A percentile compares a stretch with the other conserved stretches of the same genome.
Evolutionary conservation across 2,329 filamentous ascomycete genomes (phyloP).

Genomic region (Fusarium irregulare): DNA sequence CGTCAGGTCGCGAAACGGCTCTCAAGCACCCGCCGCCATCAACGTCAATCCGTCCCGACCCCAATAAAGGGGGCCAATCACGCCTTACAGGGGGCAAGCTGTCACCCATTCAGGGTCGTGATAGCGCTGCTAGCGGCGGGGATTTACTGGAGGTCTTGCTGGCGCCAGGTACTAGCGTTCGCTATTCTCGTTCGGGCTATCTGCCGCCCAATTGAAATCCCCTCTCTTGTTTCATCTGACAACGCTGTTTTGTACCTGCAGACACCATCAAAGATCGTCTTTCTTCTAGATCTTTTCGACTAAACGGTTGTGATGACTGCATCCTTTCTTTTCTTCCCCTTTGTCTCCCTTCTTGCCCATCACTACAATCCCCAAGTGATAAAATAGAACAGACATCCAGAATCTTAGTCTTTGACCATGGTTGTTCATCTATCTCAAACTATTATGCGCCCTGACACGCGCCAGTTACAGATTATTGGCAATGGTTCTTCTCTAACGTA

Average conservation of each 20-base stretch:
- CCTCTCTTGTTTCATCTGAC: slow-evolving; percentile 37
- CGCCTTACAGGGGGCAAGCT: slow-evolving; percentile 5
- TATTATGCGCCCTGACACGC: neutral
- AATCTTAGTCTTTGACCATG: neutral
- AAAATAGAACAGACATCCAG: neutral
- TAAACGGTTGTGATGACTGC: neutral
- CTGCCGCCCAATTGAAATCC: slow-evolving; percentile 25
- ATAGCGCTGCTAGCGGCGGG: slow-evolving; percentile 28
- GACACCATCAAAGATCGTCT: slow-evolving; percentile 9
- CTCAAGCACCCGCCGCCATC: slow-evolving; percentile 17
- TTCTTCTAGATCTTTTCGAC: slow-evolving; percentile 20
- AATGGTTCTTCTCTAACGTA: slow-evolving; percentile 4
- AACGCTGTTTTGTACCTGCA: slow-evolving; percentile 13
- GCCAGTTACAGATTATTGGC: neutral
- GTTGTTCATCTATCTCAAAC: slow-evolving; percentile 8
- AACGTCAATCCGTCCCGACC: slow-evolving; percentile 11
- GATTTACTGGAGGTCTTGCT: slow-evolving; percentile 21
- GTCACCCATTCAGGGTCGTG: slow-evolving; percentile 21
- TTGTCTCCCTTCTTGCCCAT: neutral
- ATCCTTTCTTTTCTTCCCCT: neutral
- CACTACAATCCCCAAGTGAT: neutral
- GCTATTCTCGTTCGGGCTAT: neutral
- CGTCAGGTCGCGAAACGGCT: slow-evolving; percentile 32
- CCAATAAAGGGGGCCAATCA: slow-evolving; percentile 40
- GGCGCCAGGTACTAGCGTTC: slow-evolving; percentile 31